phyloP scores from a whole-genome alignment of 1,284 basidiomycete genomes.

The Melampsora allii-populina region DNA sequence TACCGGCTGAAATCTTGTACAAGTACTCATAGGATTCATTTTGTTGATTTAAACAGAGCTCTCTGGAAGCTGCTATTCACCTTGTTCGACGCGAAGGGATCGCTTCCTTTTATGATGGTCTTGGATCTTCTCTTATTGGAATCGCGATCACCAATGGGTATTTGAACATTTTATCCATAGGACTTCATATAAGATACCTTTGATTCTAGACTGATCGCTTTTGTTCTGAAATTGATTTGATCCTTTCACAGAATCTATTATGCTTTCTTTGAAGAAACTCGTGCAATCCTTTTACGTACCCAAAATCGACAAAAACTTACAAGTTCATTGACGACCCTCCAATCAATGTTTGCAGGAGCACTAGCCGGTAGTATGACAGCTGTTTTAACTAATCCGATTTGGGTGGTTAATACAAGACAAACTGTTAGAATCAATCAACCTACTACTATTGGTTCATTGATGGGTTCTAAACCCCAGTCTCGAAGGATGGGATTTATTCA shows the following conservation, averaged over 20 bases:
- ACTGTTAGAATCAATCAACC: slow-evolving; percentile 52
- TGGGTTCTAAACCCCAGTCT: slow-evolving; percentile 23
- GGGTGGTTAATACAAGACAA: slow-evolving; percentile 74
- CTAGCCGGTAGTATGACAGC: slow-evolving; percentile 90
- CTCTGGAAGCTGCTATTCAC: slow-evolving; percentile 49
- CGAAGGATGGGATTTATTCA: slow-evolving; percentile 66
- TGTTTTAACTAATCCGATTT: slow-evolving; percentile 88
- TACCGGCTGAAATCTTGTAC: slow-evolving; percentile 9
- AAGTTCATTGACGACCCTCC: slow-evolving; percentile 64
- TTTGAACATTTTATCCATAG: slow-evolving; percentile 50
- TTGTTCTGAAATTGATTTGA: slow-evolving; percentile 27
- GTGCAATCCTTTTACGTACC: slow-evolving; percentile 54
- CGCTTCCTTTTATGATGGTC: slow-evolving; percentile 78
- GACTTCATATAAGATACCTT: no score
- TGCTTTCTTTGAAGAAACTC: slow-evolving; percentile 54
- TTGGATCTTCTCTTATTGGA: slow-evolving; percentile 79
- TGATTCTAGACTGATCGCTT: slow-evolving; percentile 46
- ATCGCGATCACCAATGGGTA: slow-evolving; percentile 91
- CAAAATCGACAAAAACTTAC: slow-evolving; percentile 60
- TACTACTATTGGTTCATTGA: slow-evolving; percentile 8
- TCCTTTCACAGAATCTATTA: slow-evolving; percentile 54
- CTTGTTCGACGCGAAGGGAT: slow-evolving; percentile 79
- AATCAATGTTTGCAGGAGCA: slow-evolving; percentile 84
- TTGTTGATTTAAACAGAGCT: slow-evolving; percentile 45
- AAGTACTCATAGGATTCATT: slow-evolving; percentile 60